Percentiles rank a stretch among this genome's conserved stretches.
Evolutionary conservation across 2,329 filamentous ascomycete genomes (phyloP).

Genomic region (Lachnellula hyalina): DNA sequence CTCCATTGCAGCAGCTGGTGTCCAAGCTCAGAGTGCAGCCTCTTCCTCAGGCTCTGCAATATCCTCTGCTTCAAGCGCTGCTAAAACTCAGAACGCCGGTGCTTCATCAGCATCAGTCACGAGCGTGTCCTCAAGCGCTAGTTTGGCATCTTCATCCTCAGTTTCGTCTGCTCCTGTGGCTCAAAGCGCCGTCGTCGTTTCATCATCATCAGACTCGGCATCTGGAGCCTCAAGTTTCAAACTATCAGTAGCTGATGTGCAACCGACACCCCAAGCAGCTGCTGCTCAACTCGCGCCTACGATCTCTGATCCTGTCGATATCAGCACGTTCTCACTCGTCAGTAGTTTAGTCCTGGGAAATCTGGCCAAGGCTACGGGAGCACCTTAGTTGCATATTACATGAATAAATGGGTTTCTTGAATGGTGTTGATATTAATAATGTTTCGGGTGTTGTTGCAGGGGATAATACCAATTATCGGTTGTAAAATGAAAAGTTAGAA

Average conservation of each 20-base stretch:
- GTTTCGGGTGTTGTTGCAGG: slow-evolving; percentile 5
- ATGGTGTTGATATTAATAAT: slow-evolving; percentile 2
- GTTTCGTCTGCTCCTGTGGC: not conserved
- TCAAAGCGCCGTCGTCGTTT: not conserved
- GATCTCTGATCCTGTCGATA: slow-evolving; percentile 20
- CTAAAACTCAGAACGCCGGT: not conserved
- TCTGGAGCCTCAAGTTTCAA: not conserved
- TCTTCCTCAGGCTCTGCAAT: not conserved
- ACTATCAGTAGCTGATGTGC: not conserved
- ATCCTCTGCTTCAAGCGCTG: not conserved
- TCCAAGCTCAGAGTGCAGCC: not conserved
- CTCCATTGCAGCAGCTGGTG: not conserved
- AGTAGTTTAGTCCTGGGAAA: slow-evolving; percentile 27
- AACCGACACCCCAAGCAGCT: not conserved
- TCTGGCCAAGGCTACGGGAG: slow-evolving; percentile 20
- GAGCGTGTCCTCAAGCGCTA: not conserved
- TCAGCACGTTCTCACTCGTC: slow-evolving; percentile 25
- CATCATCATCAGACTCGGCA: not conserved
- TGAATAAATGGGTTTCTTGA: slow-evolving; percentile 1
- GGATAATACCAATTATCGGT: slow-evolving; percentile 14
- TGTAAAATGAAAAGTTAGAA: not conserved
- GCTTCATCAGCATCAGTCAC: not conserved
- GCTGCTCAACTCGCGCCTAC: not conserved
- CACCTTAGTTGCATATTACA: not conserved
- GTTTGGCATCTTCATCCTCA: not conserved